phyloP scores from a whole-genome alignment of 176 grass and related monocot species.

The Chrysopogon serrulatus region DNA sequence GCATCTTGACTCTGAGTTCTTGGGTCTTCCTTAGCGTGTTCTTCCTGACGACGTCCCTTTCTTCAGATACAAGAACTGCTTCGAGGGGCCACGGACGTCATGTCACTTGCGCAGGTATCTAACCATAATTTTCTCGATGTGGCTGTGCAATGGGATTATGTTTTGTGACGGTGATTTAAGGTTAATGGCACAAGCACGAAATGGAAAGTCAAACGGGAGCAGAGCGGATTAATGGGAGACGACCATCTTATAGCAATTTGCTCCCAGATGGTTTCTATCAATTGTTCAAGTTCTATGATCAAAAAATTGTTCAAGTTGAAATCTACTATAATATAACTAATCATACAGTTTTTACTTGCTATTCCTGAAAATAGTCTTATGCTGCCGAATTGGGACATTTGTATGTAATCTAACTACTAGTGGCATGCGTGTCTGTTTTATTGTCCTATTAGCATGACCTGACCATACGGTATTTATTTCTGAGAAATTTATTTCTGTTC shows the following conservation, averaged over 20 bases:
- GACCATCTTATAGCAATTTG: background rate
- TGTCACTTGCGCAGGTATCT: constrained; percentile 89
- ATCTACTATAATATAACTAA: background rate
- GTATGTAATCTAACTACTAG: background rate
- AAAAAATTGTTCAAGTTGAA: background rate
- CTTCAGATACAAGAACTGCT: constrained; percentile 87
- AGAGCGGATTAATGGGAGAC: background rate
- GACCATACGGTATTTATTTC: background rate
- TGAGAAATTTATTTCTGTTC: background rate
- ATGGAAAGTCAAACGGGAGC: background rate
- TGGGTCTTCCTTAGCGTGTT: background rate
- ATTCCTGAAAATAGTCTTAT: background rate
- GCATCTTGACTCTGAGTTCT: constrained; percentile 6
- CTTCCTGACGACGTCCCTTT: background rate
- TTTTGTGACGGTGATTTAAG: background rate
- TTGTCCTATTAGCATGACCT: background rate
- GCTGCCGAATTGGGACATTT: background rate
- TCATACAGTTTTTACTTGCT: background rate
- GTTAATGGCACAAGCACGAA: background rate
- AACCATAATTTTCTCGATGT: background rate
- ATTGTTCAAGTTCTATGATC: background rate
- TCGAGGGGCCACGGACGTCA: constrained; percentile 48
- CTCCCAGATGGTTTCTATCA: background rate
- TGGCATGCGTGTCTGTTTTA: background rate
- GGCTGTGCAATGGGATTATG: background rate